Conservation (phyloP, 257 asterid species). For the Fraxinus cuspidata region DNA sequence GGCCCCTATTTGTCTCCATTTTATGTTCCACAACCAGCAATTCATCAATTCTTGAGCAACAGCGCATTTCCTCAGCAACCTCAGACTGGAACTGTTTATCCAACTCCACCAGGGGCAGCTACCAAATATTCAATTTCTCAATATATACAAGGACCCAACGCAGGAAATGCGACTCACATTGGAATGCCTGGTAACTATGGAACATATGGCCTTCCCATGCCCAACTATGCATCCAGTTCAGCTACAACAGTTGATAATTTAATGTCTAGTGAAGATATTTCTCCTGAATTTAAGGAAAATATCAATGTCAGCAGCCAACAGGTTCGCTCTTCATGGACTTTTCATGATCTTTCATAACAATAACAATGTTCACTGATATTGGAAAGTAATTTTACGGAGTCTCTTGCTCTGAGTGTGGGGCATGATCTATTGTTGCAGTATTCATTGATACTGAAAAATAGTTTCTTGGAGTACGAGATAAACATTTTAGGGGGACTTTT, state of each 20-base stretch:
- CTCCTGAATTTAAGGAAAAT: conserved; percentile 70
- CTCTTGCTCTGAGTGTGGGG: not conserved
- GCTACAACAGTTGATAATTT: conserved; percentile 61
- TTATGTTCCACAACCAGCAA: conserved; percentile 67
- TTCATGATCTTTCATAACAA: conserved; percentile 9
- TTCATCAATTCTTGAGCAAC: conserved; percentile 77
- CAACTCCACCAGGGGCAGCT: conserved; percentile 66
- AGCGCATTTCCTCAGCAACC: conserved; percentile 89
- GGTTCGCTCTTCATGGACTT: conserved; percentile 42
- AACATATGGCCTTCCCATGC: conserved; percentile 69
- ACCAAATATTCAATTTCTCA: conserved; percentile 78
- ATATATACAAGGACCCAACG: conserved; percentile 77
- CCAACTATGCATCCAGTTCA: conserved; percentile 60
- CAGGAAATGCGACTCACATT: conserved; percentile 59
- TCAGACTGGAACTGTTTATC: conserved; percentile 71
- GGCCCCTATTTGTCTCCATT: conserved; percentile 79
- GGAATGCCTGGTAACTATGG: conserved; percentile 79
- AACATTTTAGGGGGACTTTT: not conserved
- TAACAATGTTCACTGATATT: not conserved
- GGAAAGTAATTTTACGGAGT: not conserved
- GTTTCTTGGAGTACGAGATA: not conserved
- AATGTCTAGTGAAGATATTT: conserved; percentile 67
- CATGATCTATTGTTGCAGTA: not conserved
- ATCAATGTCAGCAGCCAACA: conserved; percentile 66
- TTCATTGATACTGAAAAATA: not conserved